Evolutionary conservation across 345 rosid genomes (phyloP), one percentile per base, ranked within the genome.

Genomic region (Lepidium sativum): DNA sequence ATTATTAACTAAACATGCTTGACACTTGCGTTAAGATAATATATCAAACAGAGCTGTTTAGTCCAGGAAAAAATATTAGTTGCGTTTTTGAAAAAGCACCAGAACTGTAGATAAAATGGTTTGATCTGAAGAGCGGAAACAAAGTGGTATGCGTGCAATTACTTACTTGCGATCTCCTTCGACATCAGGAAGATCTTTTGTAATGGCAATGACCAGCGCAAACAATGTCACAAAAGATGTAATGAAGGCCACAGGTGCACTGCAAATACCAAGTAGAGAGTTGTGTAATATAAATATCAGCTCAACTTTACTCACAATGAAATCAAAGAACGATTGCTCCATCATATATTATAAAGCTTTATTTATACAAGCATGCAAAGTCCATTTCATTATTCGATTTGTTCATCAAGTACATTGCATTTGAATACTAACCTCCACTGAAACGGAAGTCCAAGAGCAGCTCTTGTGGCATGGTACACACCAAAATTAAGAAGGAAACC

Each of bases 121-220:
- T 0, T 10, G 6, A 39, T 15, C 9, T n/a, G 6, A 51, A 2
- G 34, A 32, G 33, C 0, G 25, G 35, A 47, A 56, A 40, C 14
- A 37, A 34, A 31, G 17, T 29, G 25, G 57, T 62, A 32, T 21
- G 65, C 8, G 6, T 38, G 63, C 52, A 54, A 5, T 37, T 17
- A 74, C 91, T 82, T 82, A 92, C 98, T 87, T 89, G 76, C 90
- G 92, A 83, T 89, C 98, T 42, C 98, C 98, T 69, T 92, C 98
- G 23, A 89, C 94, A 69, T 89, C 96, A 33, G 97, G 94, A 70
- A 92, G 96, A 81, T 92, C 98, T 74, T 87, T 87, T 37, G 98
- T 89, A 70, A 92, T 85, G 65, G 97, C 98, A 65, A 92, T 89
- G 63, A 92, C 98, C 61, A 87, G 75, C 0, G 98, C 98, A 65